phyloP scores from a whole-genome alignment of 2,329 filamentous ascomycete genomes.

The Capronia americana region DNA sequence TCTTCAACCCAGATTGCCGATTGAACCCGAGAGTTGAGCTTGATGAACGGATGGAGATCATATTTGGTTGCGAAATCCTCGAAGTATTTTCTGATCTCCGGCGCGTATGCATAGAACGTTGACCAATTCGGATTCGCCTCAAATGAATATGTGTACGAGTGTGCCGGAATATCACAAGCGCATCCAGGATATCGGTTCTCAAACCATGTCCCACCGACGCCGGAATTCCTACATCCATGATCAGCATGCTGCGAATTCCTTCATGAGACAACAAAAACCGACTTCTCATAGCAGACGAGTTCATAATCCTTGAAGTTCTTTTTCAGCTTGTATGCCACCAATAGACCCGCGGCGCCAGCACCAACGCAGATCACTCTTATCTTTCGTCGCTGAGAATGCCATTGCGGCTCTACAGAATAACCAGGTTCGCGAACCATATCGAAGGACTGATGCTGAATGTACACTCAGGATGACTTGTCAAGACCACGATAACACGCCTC shows the following conservation, averaged over 20 bases:
- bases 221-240: slow-evolving; percentile 34
- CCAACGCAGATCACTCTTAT: slow-evolving; percentile 32
- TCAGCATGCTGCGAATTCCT: neutral
- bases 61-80: slow-evolving; percentile 39
- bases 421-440: slow-evolving; percentile 15
- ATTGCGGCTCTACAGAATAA: slow-evolving; percentile 8
- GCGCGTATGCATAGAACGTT: slow-evolving; percentile 36
- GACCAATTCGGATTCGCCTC: slow-evolving; percentile 39
- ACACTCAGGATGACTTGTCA: neutral
- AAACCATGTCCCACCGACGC: slow-evolving; percentile 51
- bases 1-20: slow-evolving; percentile 18
- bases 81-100: slow-evolving; percentile 43
- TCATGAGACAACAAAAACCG: neutral
- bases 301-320: slow-evolving; percentile 42
- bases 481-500: neutral
- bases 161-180: slow-evolving; percentile 32
- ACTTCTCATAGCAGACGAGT: slow-evolving; percentile 52
- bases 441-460: neutral
- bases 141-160: slow-evolving; percentile 33
- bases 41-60: slow-evolving; percentile 16
- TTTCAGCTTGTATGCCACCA: slow-evolving; percentile 30
- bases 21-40: slow-evolving; percentile 15
- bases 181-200: slow-evolving; percentile 49
- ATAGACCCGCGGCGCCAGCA: slow-evolving; percentile 28
- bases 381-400: slow-evolving; percentile 16